These are phyloP conservation scores for Xylaria hypoxylon DNA, from an alignment of 2,329 filamentous ascomycete species.

Conservation along the genomic window DNA sequence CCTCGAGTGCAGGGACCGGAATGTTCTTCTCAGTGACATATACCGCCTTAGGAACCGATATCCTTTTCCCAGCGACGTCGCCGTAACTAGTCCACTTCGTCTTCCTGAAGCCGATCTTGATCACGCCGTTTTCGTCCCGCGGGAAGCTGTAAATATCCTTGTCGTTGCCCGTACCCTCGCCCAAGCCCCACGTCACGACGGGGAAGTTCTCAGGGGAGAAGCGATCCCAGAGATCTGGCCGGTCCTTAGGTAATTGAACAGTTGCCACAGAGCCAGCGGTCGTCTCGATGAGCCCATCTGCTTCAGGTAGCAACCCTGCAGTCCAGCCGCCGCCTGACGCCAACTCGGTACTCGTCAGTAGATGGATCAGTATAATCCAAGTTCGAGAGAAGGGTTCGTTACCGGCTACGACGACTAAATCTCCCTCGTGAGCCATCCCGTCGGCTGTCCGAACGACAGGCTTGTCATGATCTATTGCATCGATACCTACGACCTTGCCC, in stretches of 20 bases:
- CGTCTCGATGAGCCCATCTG: slow-evolving; percentile 42
- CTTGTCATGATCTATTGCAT: slow-evolving; percentile 17
- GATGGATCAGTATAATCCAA: background rate
- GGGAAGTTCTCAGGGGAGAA: slow-evolving; percentile 60
- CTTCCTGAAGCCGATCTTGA: slow-evolving; percentile 64
- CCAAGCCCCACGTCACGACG: slow-evolving; percentile 56
- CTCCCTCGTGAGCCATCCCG: slow-evolving; percentile 32
- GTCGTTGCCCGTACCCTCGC: slow-evolving; percentile 53
- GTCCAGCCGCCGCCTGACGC: slow-evolving; percentile 43
- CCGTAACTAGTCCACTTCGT: slow-evolving; percentile 55
- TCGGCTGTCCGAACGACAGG: slow-evolving; percentile 42
- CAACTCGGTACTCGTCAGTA: slow-evolving; percentile 44
- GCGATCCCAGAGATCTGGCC: slow-evolving; percentile 52
- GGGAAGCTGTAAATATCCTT: slow-evolving; percentile 63
- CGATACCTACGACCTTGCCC: slow-evolving; percentile 43
- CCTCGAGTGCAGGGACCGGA: slow-evolving; percentile 42
- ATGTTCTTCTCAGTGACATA: slow-evolving; percentile 41
- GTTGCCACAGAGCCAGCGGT: slow-evolving; percentile 43
- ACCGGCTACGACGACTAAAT: slow-evolving; percentile 53
- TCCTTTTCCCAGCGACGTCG: slow-evolving; percentile 38
- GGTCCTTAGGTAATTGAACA: slow-evolving; percentile 56
- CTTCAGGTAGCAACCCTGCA: slow-evolving; percentile 38
- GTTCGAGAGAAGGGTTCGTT: background rate
- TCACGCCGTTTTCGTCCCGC: slow-evolving; percentile 54
- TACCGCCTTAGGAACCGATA: slow-evolving; percentile 45